Evolutionary conservation across 306 rosid species (phyloP).

Genomic region (Casuarina equisetifolia): DNA sequence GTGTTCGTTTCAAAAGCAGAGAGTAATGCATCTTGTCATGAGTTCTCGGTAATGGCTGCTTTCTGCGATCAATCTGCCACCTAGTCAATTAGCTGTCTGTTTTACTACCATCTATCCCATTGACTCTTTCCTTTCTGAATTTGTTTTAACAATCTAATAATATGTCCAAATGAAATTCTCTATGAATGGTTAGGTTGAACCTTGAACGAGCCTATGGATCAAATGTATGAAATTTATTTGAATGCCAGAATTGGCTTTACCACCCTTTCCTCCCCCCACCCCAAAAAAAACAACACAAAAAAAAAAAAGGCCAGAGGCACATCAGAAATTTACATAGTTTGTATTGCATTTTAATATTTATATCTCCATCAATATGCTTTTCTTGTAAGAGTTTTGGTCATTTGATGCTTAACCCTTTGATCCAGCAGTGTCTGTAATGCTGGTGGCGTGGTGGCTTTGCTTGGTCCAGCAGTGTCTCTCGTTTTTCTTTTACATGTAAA

Average conservation of each 20-base stretch:
- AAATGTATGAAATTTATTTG: neutral
- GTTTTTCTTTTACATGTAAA: neutral
- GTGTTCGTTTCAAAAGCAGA: slow-evolving; percentile 93
- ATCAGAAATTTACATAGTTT: neutral
- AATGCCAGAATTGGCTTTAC: too few species aligned
- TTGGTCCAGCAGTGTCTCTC: neutral
- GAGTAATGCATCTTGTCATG: slow-evolving; percentile 92
- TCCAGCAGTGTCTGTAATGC: neutral
- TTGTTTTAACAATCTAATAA: neutral
- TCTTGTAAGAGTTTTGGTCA: neutral
- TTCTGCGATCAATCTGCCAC: neutral
- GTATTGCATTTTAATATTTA: neutral
- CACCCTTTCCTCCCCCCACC: too few species aligned
- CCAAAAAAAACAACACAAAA: too few species aligned
- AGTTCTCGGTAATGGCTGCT: slow-evolving; percentile 74
- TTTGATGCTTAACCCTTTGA: neutral
- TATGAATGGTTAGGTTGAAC: neutral
- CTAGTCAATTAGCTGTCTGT: neutral
- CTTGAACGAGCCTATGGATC: neutral
- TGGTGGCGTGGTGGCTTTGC: neutral
- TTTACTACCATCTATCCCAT: neutral
- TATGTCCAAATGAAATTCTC: too few species aligned
- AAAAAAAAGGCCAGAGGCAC: too few species aligned
- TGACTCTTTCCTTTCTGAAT: neutral
- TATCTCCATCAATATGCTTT: neutral